Evolutionary conservation across 768 basidiomycete genomes (phyloP).

Genomic region (Pleurotus citrinopileatus): DNA sequence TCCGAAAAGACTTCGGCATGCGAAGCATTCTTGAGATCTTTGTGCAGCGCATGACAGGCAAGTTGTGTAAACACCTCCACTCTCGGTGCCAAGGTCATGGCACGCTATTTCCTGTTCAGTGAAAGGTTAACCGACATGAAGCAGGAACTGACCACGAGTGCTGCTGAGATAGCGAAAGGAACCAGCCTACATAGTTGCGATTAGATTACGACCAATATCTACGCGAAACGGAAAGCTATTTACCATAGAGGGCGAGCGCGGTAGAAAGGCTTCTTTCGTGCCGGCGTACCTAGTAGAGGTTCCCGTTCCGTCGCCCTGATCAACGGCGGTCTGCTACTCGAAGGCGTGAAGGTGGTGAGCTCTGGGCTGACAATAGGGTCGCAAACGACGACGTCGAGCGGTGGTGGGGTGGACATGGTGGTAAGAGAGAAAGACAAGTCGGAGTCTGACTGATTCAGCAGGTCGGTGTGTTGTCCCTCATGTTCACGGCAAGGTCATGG

Average conservation of each 20-base stretch:
- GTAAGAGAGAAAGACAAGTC: conserved; percentile 1
- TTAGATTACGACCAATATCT: conserved; percentile 11
- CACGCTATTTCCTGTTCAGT: conserved; percentile 49
- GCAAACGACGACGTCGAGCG: conserved; percentile 15
- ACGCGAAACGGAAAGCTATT: conserved; percentile 14
- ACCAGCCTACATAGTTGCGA: conserved; percentile 62
- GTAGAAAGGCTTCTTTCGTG: conserved; percentile 45
- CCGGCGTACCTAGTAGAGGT: conserved; percentile 17
- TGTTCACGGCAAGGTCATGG: neutral
- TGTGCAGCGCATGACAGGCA: conserved; percentile 58
- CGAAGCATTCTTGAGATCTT: conserved; percentile 39
- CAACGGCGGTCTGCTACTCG: conserved; percentile 5
- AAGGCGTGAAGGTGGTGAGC: conserved; percentile 15
- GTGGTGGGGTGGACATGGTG: conserved; percentile 11
- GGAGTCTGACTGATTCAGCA: conserved; percentile 3
- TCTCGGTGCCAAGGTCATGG: conserved; percentile 80
- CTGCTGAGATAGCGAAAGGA: conserved; percentile 66
- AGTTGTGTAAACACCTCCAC: conserved; percentile 80
- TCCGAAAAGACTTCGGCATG: conserved; percentile 5
- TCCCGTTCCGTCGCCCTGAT: conserved; percentile 8
- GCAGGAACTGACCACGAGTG: conserved; percentile 56
- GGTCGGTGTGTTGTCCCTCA: conserved; percentile 5
- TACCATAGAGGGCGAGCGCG: conserved; percentile 51
- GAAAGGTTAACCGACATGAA: neutral
- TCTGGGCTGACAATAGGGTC: conserved; percentile 19